A percentile compares a stretch with the other conserved stretches of the same genome.
Conservation (phyloP, 805 yeast genomes). For the Zygoascus ofunaensis region DNA sequence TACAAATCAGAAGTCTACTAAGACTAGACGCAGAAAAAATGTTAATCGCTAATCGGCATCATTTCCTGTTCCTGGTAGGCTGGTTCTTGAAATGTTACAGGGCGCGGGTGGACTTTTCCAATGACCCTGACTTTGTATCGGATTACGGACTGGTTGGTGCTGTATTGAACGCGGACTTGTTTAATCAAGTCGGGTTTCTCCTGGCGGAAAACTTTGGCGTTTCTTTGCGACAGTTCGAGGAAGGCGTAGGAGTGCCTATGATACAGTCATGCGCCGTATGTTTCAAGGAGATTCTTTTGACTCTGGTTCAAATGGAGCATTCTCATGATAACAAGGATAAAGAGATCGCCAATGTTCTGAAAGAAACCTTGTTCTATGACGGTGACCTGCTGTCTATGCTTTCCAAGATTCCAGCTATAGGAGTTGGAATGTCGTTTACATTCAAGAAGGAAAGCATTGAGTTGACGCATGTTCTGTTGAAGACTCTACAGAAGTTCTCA, state of each 20-base stretch:
- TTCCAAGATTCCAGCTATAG: slow-evolving; percentile 50
- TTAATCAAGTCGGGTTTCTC: slow-evolving; percentile 31
- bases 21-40: slow-evolving; percentile 31
- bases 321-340: slow-evolving; percentile 38
- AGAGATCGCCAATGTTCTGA: slow-evolving; percentile 48
- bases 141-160: slow-evolving; percentile 28
- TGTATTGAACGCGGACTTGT: slow-evolving; percentile 52
- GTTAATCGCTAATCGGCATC: slow-evolving; percentile 24
- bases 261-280: slow-evolving; percentile 63
- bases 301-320: slow-evolving; percentile 35
- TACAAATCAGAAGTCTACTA: slow-evolving; percentile 40
- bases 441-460: slow-evolving; percentile 55
- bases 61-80: slow-evolving; percentile 50
- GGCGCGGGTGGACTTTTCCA: slow-evolving; percentile 12
- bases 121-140: slow-evolving; percentile 8
- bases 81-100: slow-evolving; percentile 75
- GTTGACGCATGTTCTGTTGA: slow-evolving; percentile 54
- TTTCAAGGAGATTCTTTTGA: slow-evolving; percentile 50
- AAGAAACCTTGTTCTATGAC: slow-evolving; percentile 62
- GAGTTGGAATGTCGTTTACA: slow-evolving; percentile 52
- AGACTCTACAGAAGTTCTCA: slow-evolving; percentile 48
- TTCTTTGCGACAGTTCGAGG: slow-evolving; percentile 21
- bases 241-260: slow-evolving; percentile 32
- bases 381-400: slow-evolving; percentile 49
- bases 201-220: slow-evolving; percentile 36